Base-by-base conservation (phyloP, 2,329 filamentous ascomycete genomes). In the Pseudofabraea citricarpa region DNA sequence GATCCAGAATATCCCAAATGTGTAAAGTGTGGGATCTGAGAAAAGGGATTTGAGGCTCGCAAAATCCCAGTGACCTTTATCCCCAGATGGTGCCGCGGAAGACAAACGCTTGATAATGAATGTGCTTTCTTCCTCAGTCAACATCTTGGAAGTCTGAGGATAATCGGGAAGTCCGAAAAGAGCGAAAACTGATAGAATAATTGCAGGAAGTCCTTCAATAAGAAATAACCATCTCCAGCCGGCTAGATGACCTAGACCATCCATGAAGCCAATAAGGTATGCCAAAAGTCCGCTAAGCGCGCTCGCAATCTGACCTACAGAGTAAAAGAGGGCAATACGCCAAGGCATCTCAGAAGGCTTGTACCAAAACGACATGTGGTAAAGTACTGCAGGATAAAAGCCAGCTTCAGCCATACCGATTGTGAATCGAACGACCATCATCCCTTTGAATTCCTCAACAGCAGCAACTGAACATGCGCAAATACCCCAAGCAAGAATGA, bases 331-430 rank as follows among this genome's bases (percentile, higher is more conserved):
- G 3, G 64, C 63, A n/a, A 66, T 61, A 13, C 65, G 56, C 50
- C 56, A 59, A 1, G 58, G 61, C 48, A 66, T 53, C 50, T 66
- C 62, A 0, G 40, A 44, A 0, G 62, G 62, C 40, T 61, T 62
- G 39, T 66, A 67, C 63, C 62, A 67, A 41, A 66, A 65, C 3
- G 63, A 59, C 59, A 67, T 63, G 41, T 66, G 64, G 35, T 66
- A 68, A 3, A 63, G 48, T 2, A 60, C 59, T 2, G 61, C 48
- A 1, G 64, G 64, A 24, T 62, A 66, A 40, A 66, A 65, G 2
- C 63, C 63, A 1, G 64, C 58, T 41, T 62, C 62, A 22, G 64
- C 62, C 32, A 65, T 19, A 6, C 64, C 64, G 36, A 67, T 64
- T 2, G 61, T 60, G 40, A 66, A 66, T 0, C 64, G 58, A 8